These are phyloP conservation scores for Saturnispora serradocipensis DNA, from an alignment of 805 yeast species.

Conservation along the genomic window DNA sequence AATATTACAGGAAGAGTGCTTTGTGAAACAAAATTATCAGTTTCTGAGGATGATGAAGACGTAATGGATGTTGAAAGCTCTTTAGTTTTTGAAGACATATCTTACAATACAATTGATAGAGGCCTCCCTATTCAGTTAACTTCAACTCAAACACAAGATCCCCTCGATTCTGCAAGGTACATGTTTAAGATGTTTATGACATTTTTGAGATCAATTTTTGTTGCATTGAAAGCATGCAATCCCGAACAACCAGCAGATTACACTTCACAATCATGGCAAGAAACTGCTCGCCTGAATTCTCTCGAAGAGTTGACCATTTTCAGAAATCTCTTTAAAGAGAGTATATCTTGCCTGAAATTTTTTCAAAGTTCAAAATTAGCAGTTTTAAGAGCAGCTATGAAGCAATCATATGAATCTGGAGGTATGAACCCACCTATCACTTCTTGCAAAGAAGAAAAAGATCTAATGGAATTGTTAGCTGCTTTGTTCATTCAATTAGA, in stretches of 20 bases:
- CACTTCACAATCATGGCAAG: constrained; percentile 63
- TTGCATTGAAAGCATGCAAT: constrained; percentile 81
- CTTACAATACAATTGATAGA: constrained; percentile 38
- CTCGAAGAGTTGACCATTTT: constrained; percentile 76
- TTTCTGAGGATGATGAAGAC: constrained; percentile 1
- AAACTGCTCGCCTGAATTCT: constrained; percentile 73
- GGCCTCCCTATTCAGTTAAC: constrained; percentile 52
- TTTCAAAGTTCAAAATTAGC: constrained; percentile 53
- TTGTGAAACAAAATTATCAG: constrained; percentile 8
- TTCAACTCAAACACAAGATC: constrained; percentile 47
- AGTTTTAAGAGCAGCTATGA: constrained; percentile 25
- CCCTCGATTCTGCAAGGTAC: constrained; percentile 80
- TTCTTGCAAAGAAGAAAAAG: constrained; percentile 88
- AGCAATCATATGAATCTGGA: constrained; percentile 47
- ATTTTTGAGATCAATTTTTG: constrained; percentile 80
- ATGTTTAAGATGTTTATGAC: constrained; percentile 83
- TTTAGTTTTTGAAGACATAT: constrained; percentile 16
- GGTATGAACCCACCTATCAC: constrained; percentile 81
- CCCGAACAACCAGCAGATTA: constrained; percentile 62
- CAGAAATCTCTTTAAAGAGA: constrained; percentile 71
- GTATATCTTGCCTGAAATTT: constrained; percentile 69
- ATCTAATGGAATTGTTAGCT: constrained; percentile 90
- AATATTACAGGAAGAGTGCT: constrained; percentile 23
- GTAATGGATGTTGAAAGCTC: constrained; percentile 15
- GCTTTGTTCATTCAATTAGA: constrained; percentile 90